Evolutionary conservation across 306 rosid genomes (phyloP).

Genomic region (Nissolia schottii): DNA sequence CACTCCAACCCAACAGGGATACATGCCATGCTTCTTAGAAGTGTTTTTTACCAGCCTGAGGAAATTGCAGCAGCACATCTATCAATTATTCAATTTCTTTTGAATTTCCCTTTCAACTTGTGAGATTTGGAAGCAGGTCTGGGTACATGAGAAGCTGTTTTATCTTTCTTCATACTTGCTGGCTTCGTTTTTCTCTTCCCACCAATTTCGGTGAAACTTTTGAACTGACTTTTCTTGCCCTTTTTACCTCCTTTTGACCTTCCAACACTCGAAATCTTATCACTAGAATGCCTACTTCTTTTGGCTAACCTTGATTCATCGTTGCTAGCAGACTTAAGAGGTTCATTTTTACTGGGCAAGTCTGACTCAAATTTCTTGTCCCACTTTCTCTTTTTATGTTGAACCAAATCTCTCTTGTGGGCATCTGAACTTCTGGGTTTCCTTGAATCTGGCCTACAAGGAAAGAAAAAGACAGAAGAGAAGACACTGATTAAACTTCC

Average conservation of each 20-base stretch:
- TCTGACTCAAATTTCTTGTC: slow-evolving; percentile 22
- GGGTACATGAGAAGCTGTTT: slow-evolving; percentile 23
- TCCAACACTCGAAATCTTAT: slow-evolving; percentile 24
- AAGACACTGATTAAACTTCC: not conserved
- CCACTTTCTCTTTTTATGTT: slow-evolving; percentile 41
- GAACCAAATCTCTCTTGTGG: slow-evolving; percentile 29
- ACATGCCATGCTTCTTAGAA: not conserved
- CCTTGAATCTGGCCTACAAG: slow-evolving; percentile 45
- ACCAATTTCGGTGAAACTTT: slow-evolving; percentile 22
- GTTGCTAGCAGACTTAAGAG: slow-evolving; percentile 9
- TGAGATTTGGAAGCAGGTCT: slow-evolving; percentile 29
- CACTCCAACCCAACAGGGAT: not conserved
- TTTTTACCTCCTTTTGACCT: slow-evolving; percentile 24
- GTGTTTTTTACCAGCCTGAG: not conserved
- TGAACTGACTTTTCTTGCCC: slow-evolving; percentile 23
- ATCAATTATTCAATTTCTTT: slow-evolving; percentile 15
- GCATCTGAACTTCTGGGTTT: slow-evolving; percentile 29
- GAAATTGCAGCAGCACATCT: not conserved
- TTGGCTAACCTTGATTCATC: slow-evolving; percentile 25
- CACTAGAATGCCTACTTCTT: slow-evolving; percentile 35
- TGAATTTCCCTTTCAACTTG: slow-evolving; percentile 27
- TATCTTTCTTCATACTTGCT: slow-evolving; percentile 11
- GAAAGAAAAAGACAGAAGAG: not conserved
- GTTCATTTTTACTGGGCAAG: slow-evolving; percentile 15
- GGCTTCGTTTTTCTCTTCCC: slow-evolving; percentile 34